A percentile compares a stretch with the other conserved stretches of the same genome.
Evolutionary conservation across 345 rosid species (phyloP).

Genomic region (Sonneratia caseolaris): DNA sequence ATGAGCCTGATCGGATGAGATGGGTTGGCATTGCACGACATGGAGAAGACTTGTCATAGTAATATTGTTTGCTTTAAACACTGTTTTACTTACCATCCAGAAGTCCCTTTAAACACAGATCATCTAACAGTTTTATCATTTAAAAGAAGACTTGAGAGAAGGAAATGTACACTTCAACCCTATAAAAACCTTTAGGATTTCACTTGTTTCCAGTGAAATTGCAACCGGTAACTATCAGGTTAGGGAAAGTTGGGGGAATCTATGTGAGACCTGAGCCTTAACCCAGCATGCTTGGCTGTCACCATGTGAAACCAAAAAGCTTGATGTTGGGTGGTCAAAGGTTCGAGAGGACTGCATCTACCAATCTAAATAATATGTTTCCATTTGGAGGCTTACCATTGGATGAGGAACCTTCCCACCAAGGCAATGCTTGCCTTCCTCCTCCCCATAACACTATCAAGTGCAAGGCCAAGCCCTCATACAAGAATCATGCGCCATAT

Average conservation of each 20-base stretch:
- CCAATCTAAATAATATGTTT: background rate
- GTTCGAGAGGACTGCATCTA: background rate
- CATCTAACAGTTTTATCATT: no score
- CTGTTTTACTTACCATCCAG: no score
- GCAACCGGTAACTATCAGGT: no score
- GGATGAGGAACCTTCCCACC: background rate
- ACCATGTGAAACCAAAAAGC: slow-evolving; percentile 8
- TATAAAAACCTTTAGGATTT: no score
- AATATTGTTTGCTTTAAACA: no score
- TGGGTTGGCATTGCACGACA: no score
- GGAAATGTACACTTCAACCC: no score
- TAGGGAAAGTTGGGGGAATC: background rate
- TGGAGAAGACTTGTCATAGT: no score
- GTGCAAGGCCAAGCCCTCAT: background rate
- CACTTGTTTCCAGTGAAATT: no score
- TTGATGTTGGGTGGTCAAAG: slow-evolving; percentile 8
- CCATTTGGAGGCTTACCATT: background rate
- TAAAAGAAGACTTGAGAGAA: no score
- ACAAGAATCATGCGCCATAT: background rate
- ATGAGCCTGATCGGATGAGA: no score
- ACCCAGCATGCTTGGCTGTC: slow-evolving; percentile 5
- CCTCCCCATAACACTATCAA: background rate
- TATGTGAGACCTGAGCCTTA: slow-evolving; percentile 6
- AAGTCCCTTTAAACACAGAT: no score
- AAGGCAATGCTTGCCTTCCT: background rate